phyloP scores from a whole-genome alignment of 805 yeast genomes.

The Yarrowia yakushimensis region DNA sequence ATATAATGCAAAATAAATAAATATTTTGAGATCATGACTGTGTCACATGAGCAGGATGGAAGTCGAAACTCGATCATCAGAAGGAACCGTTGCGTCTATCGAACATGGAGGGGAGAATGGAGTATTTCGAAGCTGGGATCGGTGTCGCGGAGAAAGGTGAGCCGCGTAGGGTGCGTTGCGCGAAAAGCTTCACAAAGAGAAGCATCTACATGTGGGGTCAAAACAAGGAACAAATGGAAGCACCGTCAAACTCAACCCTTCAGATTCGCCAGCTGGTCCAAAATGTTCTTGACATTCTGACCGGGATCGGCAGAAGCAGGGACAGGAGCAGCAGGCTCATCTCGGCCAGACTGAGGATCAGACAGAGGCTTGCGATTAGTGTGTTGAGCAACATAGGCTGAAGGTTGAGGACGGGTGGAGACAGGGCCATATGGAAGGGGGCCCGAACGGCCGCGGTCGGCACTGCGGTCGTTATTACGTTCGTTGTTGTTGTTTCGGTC shows the following conservation, averaged over 20 bases:
- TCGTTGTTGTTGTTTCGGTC: neutral
- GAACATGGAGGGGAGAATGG: neutral
- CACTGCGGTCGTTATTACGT: neutral
- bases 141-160: neutral
- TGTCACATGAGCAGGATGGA: neutral
- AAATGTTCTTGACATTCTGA: constrained; percentile 3
- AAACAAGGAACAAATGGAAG: neutral
- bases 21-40: constrained; percentile 13
- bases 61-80: neutral
- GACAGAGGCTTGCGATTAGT: neutral
- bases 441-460: constrained; percentile 20
- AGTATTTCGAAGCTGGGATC: neutral
- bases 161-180: neutral
- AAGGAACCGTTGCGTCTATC: neutral
- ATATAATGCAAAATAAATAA: constrained; percentile 19
- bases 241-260: neutral
- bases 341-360: neutral
- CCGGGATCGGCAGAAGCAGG: neutral
- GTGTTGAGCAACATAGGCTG: neutral
- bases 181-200: neutral
- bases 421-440: constrained; percentile 25
- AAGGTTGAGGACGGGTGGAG: constrained; percentile 5
- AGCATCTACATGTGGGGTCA: neutral
- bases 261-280: constrained; percentile 22
- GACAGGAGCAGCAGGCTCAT: neutral